Percentiles rank a stretch among this genome's conserved stretches.
Conservation (phyloP, 345 rosid species). For the Aegle marmelos region DNA sequence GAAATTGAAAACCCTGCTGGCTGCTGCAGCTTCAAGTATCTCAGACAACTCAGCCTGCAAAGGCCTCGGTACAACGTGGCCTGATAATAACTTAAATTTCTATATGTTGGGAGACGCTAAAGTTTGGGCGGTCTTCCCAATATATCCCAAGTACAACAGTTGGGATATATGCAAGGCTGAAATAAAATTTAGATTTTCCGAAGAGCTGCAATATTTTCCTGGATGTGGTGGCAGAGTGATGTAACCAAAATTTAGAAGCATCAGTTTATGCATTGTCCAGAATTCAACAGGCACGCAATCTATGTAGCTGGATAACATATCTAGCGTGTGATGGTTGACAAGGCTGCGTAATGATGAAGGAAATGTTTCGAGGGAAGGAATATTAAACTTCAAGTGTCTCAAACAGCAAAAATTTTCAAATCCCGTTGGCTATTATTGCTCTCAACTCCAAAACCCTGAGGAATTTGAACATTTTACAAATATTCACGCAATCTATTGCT, state of each 20-base stretch:
- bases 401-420: neutral
- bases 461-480: neutral
- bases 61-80: neutral
- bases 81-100: neutral
- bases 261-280: neutral
- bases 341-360: neutral
- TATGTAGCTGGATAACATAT: neutral
- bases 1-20: too few species aligned
- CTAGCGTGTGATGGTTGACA: neutral
- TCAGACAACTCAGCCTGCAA: neutral
- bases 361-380: neutral
- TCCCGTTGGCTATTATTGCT: neutral
- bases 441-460: neutral
- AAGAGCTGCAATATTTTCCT: too few species aligned
- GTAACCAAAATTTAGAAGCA: neutral
- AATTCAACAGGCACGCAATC: neutral
- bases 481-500: neutral
- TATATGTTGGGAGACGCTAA: neutral
- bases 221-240: neutral
- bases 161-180: neutral
- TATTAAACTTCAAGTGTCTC: neutral
- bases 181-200: neutral
- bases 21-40: neutral
- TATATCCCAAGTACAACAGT: neutral
- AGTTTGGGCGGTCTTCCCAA: neutral